Evolutionary conservation across 768 basidiomycete species (phyloP), one percentile per base, ranked within the genome.

Genomic region (Boletus sp.): DNA sequence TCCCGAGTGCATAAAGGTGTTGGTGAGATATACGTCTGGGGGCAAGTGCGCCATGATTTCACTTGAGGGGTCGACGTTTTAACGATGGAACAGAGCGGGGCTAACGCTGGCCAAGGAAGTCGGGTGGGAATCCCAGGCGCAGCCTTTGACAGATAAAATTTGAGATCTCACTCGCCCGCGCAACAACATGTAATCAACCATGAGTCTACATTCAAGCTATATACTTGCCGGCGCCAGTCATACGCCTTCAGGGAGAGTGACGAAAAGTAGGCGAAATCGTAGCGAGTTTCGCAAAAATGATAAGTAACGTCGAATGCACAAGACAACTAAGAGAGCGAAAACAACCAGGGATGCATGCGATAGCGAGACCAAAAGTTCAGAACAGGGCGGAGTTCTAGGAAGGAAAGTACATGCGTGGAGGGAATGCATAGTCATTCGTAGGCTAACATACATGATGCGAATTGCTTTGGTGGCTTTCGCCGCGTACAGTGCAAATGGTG

Each of bases 1-100:
- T 21, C 51, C 64, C 43, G 70, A 70, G 50, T 72, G 69, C 69
- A 70, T 72, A 47, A 70, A 70, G 7, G 64, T 62, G 54, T 39
- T 66, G 17, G 69, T 69, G 43, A 70, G 60, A 41, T 70, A 70
- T 0, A 69, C 69, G 44, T 70, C 69, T 15, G 70, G 46, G 2
- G 69, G 59, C 43, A 70, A 57, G 55, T 70, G 69, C 23, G 69
- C 55, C 69, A 70, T 70, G 50, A 35, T 59, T 43, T 37, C 50
- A 53, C 33, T 43, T 58, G 35, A n/a, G 34, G 19, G 17, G 47
- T 40, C 29, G 23, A 37, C 32, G 53, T 65, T 63, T 57, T 52
- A 54, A 52, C 25, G 56, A 44, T 54, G 30, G 50, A 53, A 55
- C 50, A 48, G 55, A n/a, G 59, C 51, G 49, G 50, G 17, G 37